Evolutionary conservation across 2,329 filamentous ascomycete species (phyloP).

Genomic region (Pseudogymnoascus sp.): DNA sequence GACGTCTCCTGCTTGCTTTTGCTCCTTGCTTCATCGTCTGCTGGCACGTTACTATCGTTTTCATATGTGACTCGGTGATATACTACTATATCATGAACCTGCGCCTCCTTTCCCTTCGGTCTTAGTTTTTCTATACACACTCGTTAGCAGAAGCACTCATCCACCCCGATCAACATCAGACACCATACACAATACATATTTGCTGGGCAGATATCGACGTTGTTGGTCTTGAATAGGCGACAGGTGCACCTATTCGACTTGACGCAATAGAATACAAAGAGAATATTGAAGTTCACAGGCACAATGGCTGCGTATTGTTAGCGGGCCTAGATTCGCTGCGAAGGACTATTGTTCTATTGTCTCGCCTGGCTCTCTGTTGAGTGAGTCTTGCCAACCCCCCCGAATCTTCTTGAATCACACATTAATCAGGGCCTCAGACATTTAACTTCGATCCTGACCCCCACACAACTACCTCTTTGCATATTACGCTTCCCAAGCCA

Average conservation of each 20-base stretch:
- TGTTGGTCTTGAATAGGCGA: background rate
- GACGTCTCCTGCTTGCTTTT: background rate
- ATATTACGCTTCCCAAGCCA: background rate
- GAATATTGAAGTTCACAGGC: background rate
- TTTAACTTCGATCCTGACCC: background rate
- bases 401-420: background rate
- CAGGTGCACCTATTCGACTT: background rate
- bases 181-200: background rate
- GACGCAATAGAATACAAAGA: background rate
- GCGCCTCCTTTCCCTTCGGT: background rate
- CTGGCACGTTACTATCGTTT: background rate
- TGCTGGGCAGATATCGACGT: background rate
- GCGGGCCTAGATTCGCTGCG: background rate
- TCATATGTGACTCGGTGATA: background rate
- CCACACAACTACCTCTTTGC: background rate
- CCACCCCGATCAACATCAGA: background rate
- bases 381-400: background rate
- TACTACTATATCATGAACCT: background rate
- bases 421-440: slow-evolving; percentile 4
- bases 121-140: background rate
- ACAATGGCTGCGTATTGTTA: background rate
- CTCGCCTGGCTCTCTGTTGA: background rate
- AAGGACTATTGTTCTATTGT: background rate
- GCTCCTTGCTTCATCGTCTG: background rate
- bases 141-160: background rate